Base-by-base conservation (phyloP, 2,329 filamentous ascomycete species). In the Microdochium nivale region DNA sequence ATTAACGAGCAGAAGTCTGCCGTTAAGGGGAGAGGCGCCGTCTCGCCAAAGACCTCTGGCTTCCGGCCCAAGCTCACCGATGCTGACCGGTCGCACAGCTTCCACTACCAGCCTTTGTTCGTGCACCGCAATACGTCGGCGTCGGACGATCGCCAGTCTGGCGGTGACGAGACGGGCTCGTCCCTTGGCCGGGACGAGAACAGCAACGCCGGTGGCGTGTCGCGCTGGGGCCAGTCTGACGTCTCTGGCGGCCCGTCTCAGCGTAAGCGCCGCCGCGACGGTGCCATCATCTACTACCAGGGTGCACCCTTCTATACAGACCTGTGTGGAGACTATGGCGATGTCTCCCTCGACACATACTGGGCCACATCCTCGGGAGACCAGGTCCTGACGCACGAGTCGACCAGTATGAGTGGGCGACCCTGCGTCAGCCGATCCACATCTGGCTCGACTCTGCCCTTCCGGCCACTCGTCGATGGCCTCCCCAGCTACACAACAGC, bases 271-370 rank as follows among this genome's bases (percentile, higher is more conserved):
- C 77, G 74, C 0, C 76, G 82, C 13, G 82, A 87, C 53, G 89
- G 88, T 9, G 83, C 87, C 1, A 86, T 95, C 57, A 90, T 92
- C 19, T 95, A 91, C 62, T 95, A 92, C 64, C 88, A 79, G 54
- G 87, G 86, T 25, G 86, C 86, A 1, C 81, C 80, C 0, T 95
- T 94, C 64, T 94, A 84, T 64, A 90, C 84, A 1, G 90, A 95
- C 64, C 69, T 94, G 3, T 88, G 84, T 16, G 84, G 85, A 2
- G 86, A 90, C 58, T 72, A 72, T 11, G 75, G 74, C 2, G 74
- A 76, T 23, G 55, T 66, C 1, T 76, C 73, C 0, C 73, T 75
- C 1, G 64, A 73, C 2, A 75, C 62, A 5, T 62, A 67, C 50
- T 59, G 78, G 53, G 67, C 71, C 3, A 44, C 40, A 7, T 74